phyloP scores from a whole-genome alignment of 2,329 filamentous ascomycete species.

The Botrytis galanthina region DNA sequence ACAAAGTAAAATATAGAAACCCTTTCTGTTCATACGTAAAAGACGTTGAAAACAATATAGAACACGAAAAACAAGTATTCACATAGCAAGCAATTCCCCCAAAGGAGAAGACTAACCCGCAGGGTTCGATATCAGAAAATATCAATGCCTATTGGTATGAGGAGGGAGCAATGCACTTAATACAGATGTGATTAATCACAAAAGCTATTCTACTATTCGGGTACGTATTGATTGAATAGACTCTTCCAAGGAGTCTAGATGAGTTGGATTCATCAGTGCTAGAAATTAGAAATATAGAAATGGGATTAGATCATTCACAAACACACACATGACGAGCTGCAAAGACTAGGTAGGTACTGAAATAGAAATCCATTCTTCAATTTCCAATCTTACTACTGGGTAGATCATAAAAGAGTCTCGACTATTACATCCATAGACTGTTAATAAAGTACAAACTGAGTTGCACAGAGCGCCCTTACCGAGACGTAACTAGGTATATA shows the following conservation, averaged over 20 bases:
- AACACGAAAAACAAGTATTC: fast-evolving
- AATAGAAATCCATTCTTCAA: background rate
- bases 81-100: background rate
- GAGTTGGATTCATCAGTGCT: too few relatives aligned
- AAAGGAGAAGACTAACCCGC: background rate
- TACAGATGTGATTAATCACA: background rate
- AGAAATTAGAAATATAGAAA: too few relatives aligned
- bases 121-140: fast-evolving
- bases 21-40: background rate
- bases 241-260: too few relatives aligned
- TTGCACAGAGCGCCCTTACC: too few relatives aligned
- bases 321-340: too few relatives aligned
- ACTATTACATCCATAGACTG: background rate
- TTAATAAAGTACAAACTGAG: too few relatives aligned
- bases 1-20: background rate
- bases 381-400: background rate
- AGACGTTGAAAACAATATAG: background rate
- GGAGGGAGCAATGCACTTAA: background rate
- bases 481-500: too few relatives aligned
- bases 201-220: background rate
- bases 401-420: background rate
- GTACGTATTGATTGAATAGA: too few relatives aligned
- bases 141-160: background rate
- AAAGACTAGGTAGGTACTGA: background rate
- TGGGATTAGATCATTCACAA: too few relatives aligned